A percentile compares a stretch with the other conserved stretches of the same genome.
Evolutionary conservation across 1,284 basidiomycete species (phyloP).

Genomic region (Ceratobasidium sp.): DNA sequence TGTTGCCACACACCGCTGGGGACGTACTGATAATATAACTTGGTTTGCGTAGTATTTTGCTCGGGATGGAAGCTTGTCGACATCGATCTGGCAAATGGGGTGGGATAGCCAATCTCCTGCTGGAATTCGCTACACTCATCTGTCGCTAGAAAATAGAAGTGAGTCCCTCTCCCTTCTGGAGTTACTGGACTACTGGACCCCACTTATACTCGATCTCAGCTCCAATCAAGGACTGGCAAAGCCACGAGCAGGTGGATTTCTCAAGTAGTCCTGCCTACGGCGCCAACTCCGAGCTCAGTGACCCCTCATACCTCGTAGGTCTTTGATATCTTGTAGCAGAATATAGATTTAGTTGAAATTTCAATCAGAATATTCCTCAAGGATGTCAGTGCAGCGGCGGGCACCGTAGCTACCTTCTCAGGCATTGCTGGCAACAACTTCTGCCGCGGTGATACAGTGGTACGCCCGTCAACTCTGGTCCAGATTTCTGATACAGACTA

Average conservation of each 20-base stretch:
- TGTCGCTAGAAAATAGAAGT: conserved; percentile 21
- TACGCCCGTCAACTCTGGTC: not conserved
- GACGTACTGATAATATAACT: not conserved
- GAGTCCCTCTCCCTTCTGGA: too few relatives aligned
- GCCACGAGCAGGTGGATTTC: conserved; percentile 31
- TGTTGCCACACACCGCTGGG: not conserved
- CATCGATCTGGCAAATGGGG: conserved; percentile 32
- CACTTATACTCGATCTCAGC: too few relatives aligned
- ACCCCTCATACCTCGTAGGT: conserved; percentile 35
- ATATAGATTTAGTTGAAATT: too few relatives aligned
- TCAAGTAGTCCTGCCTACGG: conserved; percentile 25
- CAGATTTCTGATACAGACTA: not conserved
- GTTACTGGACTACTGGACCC: too few relatives aligned
- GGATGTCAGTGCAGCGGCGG: conserved; percentile 29
- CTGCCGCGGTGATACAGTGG: conserved; percentile 18
- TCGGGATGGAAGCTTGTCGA: conserved; percentile 34
- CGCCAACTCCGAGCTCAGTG: conserved; percentile 17
- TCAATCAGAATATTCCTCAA: conserved; percentile 33
- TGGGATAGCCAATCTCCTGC: conserved; percentile 35
- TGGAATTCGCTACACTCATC: conserved; percentile 8
- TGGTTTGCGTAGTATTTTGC: conserved; percentile 33
- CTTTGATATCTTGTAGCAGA: too few relatives aligned
- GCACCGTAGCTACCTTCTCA: not conserved
- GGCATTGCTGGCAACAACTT: conserved; percentile 29
- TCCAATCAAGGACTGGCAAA: conserved; percentile 34